Conservation (phyloP, 2,329 filamentous ascomycete genomes). For the Venturia oleaginea region DNA sequence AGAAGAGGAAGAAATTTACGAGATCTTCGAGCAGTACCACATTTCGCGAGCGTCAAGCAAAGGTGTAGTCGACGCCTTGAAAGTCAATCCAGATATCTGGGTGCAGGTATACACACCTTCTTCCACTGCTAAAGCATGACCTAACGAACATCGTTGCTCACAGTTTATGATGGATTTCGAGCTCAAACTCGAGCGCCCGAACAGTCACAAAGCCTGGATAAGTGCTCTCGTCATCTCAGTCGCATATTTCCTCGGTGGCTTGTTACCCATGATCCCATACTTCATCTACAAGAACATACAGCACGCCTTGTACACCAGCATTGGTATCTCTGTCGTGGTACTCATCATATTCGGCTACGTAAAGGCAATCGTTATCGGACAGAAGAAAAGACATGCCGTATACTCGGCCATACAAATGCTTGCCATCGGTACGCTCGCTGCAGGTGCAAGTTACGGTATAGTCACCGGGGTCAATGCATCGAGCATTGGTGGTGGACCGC, state of each 20-base stretch:
- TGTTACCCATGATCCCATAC: constrained; percentile 15
- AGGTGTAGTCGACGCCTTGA: constrained; percentile 12
- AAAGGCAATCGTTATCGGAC: constrained; percentile 16
- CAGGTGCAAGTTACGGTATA: constrained; percentile 17
- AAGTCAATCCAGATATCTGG: constrained; percentile 12
- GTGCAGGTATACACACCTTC: constrained; percentile 4
- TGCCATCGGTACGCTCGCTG: constrained; percentile 16
- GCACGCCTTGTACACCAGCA: constrained; percentile 12
- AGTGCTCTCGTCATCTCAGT: constrained; percentile 14
- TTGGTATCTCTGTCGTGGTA: constrained; percentile 12
- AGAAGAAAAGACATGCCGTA: constrained; percentile 6
- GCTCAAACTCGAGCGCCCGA: constrained; percentile 15
- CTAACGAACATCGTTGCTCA: not conserved
- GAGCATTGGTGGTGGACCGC: not conserved
- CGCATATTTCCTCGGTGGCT: constrained; percentile 15
- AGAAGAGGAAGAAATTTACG: constrained; percentile 14
- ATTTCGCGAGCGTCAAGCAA: constrained; percentile 4
- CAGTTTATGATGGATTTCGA: constrained; percentile 16
- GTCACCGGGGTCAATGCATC: constrained; percentile 16
- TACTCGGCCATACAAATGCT: constrained; percentile 17
- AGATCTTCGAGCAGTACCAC: constrained; percentile 13
- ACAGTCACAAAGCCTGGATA: constrained; percentile 12
- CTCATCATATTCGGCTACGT: constrained; percentile 15
- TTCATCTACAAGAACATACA: constrained; percentile 13
- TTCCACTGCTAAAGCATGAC: not conserved